Evolutionary conservation across 2,329 filamentous ascomycete genomes (phyloP), one percentile per base, ranked within the genome.

Genomic region (Epichloe elymi): DNA sequence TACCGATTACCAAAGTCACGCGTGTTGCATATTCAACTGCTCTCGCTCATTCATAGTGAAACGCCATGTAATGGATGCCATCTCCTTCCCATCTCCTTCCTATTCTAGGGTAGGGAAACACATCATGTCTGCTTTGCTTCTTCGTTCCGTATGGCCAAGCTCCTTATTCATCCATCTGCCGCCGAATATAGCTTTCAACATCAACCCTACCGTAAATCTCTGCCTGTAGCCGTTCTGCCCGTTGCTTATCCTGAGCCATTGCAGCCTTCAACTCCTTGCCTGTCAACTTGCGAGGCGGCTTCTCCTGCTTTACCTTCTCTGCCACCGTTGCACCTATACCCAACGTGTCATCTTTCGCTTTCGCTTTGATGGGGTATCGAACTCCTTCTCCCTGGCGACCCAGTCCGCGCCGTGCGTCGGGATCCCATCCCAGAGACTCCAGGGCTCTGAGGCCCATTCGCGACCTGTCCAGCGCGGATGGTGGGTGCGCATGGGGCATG

Each of bases 201-300:
- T 91, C 85, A n/a, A 85, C 77, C 57, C 79, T 82, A 19, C 79
- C 76, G 66, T 86, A 91, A 55, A 95, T 85, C 68, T 86, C 74
- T 58, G 80, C 74, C 56, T 82, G 75, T 53, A 95, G 64, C 59
- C 69, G 80, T 53, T 86, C 78, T 17, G 75, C 73, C 54, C 73
- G 82, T 63, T 70, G 80, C 67, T 53, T 83, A 58, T 71, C 71
- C 60, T 69, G 67, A 51, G 70, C 71, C 49, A 65, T 69, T 56
- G 65, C 65, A 56, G 70, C 71, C 53, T 66, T 67, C 57, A 54
- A 47, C 52, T 83, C 80, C 55, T 82, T 78, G 42, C 72, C 67
- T 3, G 79, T 80, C 61, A 75, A 66, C 63, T 79, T 81, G 58
- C 80, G 75, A 11, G 30, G 17, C 39, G 83, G 73, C 65, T 85